A percentile compares a stretch with the other conserved stretches of the same genome.
These are phyloP conservation scores for Trichopus zeylanicus DNA, from an alignment of 116 monocot species.

Conservation along the genomic window DNA sequence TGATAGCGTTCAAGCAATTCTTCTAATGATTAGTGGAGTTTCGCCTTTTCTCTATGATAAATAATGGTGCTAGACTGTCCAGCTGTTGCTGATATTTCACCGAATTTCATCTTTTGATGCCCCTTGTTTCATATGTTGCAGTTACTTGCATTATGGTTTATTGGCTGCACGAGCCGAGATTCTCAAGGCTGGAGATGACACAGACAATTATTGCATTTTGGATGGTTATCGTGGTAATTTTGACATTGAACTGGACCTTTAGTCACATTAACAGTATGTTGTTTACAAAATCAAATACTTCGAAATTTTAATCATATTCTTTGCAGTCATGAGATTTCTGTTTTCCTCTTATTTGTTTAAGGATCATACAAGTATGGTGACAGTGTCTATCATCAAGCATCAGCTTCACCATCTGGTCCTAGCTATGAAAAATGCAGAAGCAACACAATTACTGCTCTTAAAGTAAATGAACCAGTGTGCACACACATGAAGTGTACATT, in stretches of 20 bases:
- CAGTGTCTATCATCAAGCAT: constrained; percentile 30
- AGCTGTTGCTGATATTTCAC: background rate
- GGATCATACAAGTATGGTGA: constrained; percentile 77
- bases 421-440: constrained; percentile 65
- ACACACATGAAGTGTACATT: constrained; percentile 91
- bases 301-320: too few species aligned
- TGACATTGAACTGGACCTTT: too few species aligned
- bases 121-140: constrained; percentile 19
- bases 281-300: background rate
- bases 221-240: constrained; percentile 58
- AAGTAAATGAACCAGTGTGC: constrained; percentile 67
- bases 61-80: background rate
- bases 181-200: constrained; percentile 51
- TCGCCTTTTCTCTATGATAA: background rate
- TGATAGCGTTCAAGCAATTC: too few species aligned
- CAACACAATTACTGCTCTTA: constrained; percentile 55
- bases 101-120: background rate
- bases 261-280: too few species aligned
- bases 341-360: constrained; percentile 4
- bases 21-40: too few species aligned
- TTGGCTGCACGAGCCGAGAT: constrained; percentile 90
- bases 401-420: constrained; percentile 53
- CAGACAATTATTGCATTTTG: constrained; percentile 62
- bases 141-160: constrained; percentile 92
- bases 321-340: background rate